Base-by-base conservation (phyloP, 1,139 yeast genomes). In the Suhomyces wounanorum region DNA sequence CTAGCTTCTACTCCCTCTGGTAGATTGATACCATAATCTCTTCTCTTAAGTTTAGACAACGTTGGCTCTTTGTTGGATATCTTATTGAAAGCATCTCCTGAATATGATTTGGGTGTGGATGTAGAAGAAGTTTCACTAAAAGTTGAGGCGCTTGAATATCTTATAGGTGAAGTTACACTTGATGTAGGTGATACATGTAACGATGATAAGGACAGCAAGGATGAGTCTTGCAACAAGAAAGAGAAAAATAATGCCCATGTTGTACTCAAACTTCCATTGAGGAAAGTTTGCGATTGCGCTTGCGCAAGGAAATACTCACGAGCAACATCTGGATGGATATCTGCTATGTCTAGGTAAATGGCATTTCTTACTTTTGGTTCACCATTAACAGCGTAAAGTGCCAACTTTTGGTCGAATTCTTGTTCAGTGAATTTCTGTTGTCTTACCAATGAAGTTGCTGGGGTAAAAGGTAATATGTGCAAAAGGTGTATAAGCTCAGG, bases 1-100 rank as follows among this genome's bases (percentile, higher is more conserved):
- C 23, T 6, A 6, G 3, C 91, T 18, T 97, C 90, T 3, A 10
- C 31, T 5, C n/a, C 31, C 31, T 10, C 31, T 28, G 31, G 31
- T n/a, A n/a, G n/a, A n/a, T n/a, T n/a, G n/a, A n/a, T n/a, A n/a
- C n/a, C n/a, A n/a, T n/a, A n/a, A n/a, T n/a, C n/a, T n/a, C n/a
- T n/a, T n/a, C n/a, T n/a, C n/a, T n/a, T n/a, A n/a, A n/a, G n/a
- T n/a, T n/a, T n/a, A n/a, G n/a, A n/a, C 23, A 21, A 21, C 6
- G 23, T 4, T 6, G 23, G 23, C 23, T 21, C 23, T 6, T 21
- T 21, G 3, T 21, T 21, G 6, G 23, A 21, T 4, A 21, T 21
- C 6, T 4, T 6, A 3, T 21, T 21, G 23, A 21, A 21, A 21
- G 23, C 23, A 21, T 21, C 23, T 21, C 23, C 23, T 6, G 23